Percentiles rank a stretch among this genome's conserved stretches.
phyloP scores from a whole-genome alignment of 768 basidiomycete genomes.

The Podaxis rugospora region DNA sequence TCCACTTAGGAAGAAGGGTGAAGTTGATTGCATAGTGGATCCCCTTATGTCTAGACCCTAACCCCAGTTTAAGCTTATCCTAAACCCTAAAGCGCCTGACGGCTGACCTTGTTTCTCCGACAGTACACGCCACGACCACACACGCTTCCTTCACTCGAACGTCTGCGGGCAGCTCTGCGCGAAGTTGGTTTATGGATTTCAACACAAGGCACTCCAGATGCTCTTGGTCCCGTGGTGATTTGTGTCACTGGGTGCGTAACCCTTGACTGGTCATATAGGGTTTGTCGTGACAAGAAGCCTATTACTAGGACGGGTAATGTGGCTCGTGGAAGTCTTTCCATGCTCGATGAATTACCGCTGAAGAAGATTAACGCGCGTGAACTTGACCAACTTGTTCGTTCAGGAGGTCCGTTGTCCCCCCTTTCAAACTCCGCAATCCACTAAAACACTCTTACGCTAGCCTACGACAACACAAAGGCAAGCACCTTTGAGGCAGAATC shows the following conservation, averaged over 20 bases:
- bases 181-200: constrained; percentile 54
- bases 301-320: constrained; percentile 72
- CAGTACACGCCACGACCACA: constrained; percentile 82
- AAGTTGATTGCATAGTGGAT: background rate
- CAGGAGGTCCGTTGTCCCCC: constrained; percentile 36
- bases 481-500: background rate
- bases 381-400: constrained; percentile 49
- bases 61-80: constrained; percentile 1
- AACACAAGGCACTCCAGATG: constrained; percentile 52
- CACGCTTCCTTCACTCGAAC: constrained; percentile 54
- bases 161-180: constrained; percentile 48
- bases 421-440: background rate
- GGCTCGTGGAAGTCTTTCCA: constrained; percentile 68
- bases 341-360: constrained; percentile 68
- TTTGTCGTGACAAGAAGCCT: background rate
- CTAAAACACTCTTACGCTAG: constrained; percentile 24
- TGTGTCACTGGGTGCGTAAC: constrained; percentile 72
- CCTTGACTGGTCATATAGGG: background rate
- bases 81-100: constrained; percentile 1
- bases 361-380: constrained; percentile 51
- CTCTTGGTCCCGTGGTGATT: constrained; percentile 73
- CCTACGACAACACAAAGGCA: constrained; percentile 57
- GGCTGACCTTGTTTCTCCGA: background rate
- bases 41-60: background rate
- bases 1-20: background rate